These are phyloP conservation scores for Tolypocladium paradoxum DNA, from an alignment of 2,329 filamentous ascomycete species.

Conservation along the genomic window DNA sequence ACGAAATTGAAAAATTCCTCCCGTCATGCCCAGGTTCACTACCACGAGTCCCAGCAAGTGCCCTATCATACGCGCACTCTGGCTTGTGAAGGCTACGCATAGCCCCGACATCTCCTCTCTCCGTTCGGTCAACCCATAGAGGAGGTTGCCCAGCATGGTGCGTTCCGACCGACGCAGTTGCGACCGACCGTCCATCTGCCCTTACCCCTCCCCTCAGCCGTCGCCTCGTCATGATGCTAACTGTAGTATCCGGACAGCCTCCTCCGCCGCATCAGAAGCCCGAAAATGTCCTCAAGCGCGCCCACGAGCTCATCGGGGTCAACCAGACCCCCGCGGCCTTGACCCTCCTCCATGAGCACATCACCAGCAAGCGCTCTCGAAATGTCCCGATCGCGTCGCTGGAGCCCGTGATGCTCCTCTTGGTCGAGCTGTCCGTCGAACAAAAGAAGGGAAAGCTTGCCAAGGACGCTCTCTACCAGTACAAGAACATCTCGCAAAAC, in stretches of 20 bases:
- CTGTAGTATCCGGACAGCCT: constrained; percentile 45
- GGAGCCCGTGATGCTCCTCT: constrained; percentile 96
- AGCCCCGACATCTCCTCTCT: constrained; percentile 25
- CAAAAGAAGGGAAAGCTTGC: constrained; percentile 96
- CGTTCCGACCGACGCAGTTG: constrained; percentile 12
- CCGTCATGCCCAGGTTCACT: constrained; percentile 22
- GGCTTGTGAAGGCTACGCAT: constrained; percentile 28
- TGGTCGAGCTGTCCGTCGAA: constrained; percentile 94
- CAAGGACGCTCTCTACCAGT: constrained; percentile 98
- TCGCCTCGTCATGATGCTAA: constrained; percentile 15
- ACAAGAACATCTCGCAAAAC: constrained; percentile 99
- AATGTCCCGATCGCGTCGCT: constrained; percentile 93
- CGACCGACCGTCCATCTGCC: constrained; percentile 8
- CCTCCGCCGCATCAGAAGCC: constrained; percentile 95
- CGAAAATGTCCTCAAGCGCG: constrained; percentile 98
- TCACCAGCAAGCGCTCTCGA: constrained; percentile 94
- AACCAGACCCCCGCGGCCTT: constrained; percentile 86
- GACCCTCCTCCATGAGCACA: constrained; percentile 95
- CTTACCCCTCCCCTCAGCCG: constrained; percentile 17
- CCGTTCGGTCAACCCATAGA: constrained; percentile 28
- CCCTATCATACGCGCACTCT: constrained; percentile 21
- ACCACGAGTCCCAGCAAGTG: constrained; percentile 28
- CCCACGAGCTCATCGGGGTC: constrained; percentile 97
- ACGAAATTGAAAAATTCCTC: constrained; percentile 35
- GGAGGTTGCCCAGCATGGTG: constrained; percentile 43